These are phyloP conservation scores for Quercus phellos DNA, from an alignment of 331 rosid genomes.

Conservation along the genomic window DNA sequence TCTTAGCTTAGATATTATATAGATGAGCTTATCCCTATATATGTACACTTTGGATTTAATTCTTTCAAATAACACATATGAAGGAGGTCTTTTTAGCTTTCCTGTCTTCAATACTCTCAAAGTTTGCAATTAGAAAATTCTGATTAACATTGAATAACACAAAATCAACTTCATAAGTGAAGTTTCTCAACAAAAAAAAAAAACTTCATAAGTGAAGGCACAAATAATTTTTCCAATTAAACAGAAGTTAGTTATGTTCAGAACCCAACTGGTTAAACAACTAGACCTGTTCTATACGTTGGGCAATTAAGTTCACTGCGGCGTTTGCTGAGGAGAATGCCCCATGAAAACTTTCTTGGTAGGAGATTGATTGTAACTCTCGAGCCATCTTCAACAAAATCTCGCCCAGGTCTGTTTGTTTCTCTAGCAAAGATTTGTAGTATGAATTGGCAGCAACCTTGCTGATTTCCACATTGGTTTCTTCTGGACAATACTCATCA, in stretches of 20 bases:
- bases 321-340: conserved; percentile 95
- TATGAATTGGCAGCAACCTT: conserved; percentile 75
- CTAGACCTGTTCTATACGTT: conserved; percentile 45
- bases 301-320: conserved; percentile 69
- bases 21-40: no score
- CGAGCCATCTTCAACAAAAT: conserved; percentile 74
- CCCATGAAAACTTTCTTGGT: conserved; percentile 95
- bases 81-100: no score
- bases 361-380: conserved; percentile 65
- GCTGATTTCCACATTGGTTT: conserved; percentile 85
- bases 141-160: not conserved
- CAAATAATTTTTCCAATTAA: not conserved
- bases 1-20: no score
- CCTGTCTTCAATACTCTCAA: not conserved
- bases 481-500: conserved; percentile 93
- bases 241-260: not conserved
- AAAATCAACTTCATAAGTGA: not conserved
- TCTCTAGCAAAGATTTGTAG: conserved; percentile 56
- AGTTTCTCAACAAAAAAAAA: not conserved
- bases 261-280: conserved; percentile 7
- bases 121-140: not conserved
- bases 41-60: no score
- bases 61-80: no score
- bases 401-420: conserved; percentile 66
- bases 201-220: not conserved